Evolutionary conservation across 2,329 filamentous ascomycete species (phyloP).

Genomic region (Ophiocordyceps camponoti-saundersi): DNA sequence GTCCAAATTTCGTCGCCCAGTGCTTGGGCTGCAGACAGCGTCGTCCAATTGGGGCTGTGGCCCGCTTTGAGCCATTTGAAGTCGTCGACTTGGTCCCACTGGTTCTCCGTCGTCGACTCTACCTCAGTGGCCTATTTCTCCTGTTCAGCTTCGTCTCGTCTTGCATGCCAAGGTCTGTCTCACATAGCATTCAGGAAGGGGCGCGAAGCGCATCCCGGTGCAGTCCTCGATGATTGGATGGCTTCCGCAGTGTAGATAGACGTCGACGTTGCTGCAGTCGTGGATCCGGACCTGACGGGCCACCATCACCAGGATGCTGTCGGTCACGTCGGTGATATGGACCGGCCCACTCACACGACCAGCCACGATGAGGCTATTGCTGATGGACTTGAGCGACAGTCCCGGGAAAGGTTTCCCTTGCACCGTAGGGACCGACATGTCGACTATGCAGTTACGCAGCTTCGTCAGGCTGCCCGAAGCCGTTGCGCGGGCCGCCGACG

Average conservation of each 20-base stretch:
- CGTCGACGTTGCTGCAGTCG: constrained; percentile 60
- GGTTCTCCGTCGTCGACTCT: constrained; percentile 32
- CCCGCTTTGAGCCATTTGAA: constrained; percentile 92
- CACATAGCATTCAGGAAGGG: constrained; percentile 54
- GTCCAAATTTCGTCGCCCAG: constrained; percentile 52
- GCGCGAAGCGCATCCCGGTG: constrained; percentile 58
- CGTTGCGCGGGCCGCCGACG: constrained; percentile 52
- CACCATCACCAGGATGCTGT: constrained; percentile 61
- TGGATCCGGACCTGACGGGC: constrained; percentile 90
- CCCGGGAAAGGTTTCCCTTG: constrained; percentile 50
- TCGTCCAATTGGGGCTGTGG: constrained; percentile 74
- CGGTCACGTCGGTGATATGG: constrained; percentile 60
- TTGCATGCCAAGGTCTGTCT: constrained; percentile 12
- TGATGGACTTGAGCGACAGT: constrained; percentile 49
- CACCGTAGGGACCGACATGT: constrained; percentile 53
- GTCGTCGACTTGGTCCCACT: constrained; percentile 86
- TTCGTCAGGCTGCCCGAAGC: constrained; percentile 58
- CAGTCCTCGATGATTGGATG: constrained; percentile 93
- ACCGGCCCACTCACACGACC: constrained; percentile 65
- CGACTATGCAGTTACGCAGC: constrained; percentile 55
- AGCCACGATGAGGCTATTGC: constrained; percentile 55
- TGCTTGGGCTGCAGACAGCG: constrained; percentile 43
- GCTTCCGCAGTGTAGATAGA: constrained; percentile 70
- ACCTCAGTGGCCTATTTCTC: constrained; percentile 10
- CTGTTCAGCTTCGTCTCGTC: neutral